Percentiles rank a stretch among this genome's conserved stretches.
Evolutionary conservation across 1,139 yeast genomes (phyloP).

Genomic region (Debaryomyces nepalensis): DNA sequence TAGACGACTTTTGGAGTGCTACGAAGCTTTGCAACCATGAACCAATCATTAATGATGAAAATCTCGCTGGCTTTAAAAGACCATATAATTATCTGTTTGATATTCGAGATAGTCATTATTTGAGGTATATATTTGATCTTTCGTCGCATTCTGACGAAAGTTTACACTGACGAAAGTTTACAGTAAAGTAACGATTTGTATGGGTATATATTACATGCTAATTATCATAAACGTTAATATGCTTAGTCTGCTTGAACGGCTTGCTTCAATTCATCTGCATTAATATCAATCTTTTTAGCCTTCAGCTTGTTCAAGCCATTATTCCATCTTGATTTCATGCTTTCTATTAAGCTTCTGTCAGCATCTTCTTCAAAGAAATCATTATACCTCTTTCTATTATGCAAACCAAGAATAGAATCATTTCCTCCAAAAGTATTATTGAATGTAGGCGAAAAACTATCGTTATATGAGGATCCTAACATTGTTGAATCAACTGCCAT

Average conservation of each 20-base stretch:
- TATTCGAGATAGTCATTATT: conserved; percentile 29
- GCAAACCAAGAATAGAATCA: conserved; percentile 28
- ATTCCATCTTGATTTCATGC: conserved; percentile 28
- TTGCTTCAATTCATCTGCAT: conserved; percentile 42
- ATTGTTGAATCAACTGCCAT: conserved; percentile 57
- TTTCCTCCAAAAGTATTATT: conserved; percentile 37
- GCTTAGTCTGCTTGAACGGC: conserved; percentile 22
- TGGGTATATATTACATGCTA: conserved; percentile 4
- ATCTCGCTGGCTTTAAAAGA: conserved; percentile 19
- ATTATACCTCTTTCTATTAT: conserved; percentile 21
- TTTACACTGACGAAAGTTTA: too few relatives aligned
- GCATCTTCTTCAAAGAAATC: conserved; percentile 33
- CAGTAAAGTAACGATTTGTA: not conserved
- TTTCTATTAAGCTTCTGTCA: conserved; percentile 36
- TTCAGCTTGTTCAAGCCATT: conserved; percentile 23
- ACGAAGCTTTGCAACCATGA: conserved; percentile 16
- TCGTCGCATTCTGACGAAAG: not conserved
- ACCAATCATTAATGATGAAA: conserved; percentile 17
- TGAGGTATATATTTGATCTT: conserved; percentile 24
- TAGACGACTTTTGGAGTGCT: conserved; percentile 22
- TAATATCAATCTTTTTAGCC: conserved; percentile 37
- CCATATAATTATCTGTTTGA: conserved; percentile 30
- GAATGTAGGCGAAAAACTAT: conserved; percentile 39
- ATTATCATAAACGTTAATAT: not conserved
- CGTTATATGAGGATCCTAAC: conserved; percentile 45